Conservation (phyloP, 1,139 yeast species). For the Arxiozyma slooffiae region DNA sequence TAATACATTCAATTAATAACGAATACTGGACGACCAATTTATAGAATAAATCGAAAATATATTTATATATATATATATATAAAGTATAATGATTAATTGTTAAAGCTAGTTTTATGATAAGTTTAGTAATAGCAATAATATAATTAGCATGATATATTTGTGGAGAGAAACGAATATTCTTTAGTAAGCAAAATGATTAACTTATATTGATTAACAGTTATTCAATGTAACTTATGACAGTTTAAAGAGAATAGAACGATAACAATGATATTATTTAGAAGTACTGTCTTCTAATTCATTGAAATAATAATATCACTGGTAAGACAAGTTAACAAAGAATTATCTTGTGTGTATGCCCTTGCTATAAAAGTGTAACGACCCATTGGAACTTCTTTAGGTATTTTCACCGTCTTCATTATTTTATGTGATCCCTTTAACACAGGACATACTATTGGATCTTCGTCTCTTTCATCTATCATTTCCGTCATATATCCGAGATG, state of each 20-base stretch:
- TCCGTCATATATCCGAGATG: not conserved
- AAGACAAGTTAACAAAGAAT: slow-evolving; percentile 72
- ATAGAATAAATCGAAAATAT: too few relatives aligned
- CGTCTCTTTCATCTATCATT: slow-evolving; percentile 9
- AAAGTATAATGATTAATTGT: too few relatives aligned
- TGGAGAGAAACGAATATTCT: not conserved
- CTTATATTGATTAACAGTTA: not conserved
- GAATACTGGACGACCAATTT: too few relatives aligned
- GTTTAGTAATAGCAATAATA: not conserved
- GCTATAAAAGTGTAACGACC: slow-evolving; percentile 82
- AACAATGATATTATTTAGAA: too few relatives aligned
- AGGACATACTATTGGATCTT: slow-evolving; percentile 51
- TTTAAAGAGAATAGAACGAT: not conserved
- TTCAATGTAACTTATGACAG: not conserved
- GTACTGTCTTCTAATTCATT: slow-evolving; percentile 5
- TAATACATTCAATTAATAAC: too few relatives aligned
- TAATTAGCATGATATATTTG: not conserved
- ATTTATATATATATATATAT: not conserved
- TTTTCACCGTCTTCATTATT: slow-evolving; percentile 60
- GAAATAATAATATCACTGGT: slow-evolving; percentile 68
- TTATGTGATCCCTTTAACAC: slow-evolving; percentile 56
- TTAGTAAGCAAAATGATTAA: too few relatives aligned
- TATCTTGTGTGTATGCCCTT: slow-evolving; percentile 74
- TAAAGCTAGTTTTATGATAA: not conserved
- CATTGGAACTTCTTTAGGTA: slow-evolving; percentile 93